phyloP scores from a whole-genome alignment of 1,139 yeast genomes.

The Ogataea hybrid region DNA sequence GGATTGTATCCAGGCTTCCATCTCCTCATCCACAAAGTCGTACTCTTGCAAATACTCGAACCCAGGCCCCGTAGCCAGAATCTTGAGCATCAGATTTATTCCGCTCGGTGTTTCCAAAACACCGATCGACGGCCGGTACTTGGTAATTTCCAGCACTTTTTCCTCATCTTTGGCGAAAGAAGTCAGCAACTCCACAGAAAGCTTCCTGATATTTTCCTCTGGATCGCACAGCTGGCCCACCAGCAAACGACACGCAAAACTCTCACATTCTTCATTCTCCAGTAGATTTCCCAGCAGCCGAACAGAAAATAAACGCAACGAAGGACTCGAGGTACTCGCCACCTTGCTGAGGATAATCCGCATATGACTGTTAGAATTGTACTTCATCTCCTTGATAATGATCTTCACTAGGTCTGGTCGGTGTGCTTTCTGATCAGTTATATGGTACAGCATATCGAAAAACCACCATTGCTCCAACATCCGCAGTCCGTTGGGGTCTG shows the following conservation, averaged over 20 bases:
- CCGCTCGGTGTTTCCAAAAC: constrained; percentile 42
- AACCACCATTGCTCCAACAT: constrained; percentile 81
- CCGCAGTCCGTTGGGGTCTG: constrained; percentile 57
- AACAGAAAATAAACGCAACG: constrained; percentile 57
- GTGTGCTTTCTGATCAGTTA: constrained; percentile 54
- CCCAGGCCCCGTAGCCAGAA: constrained; percentile 56
- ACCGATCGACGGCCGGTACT: constrained; percentile 43
- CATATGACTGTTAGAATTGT: constrained; percentile 62
- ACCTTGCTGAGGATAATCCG: constrained; percentile 66
- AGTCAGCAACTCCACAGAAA: constrained; percentile 54
- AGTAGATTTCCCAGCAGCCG: constrained; percentile 47
- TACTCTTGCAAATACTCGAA: constrained; percentile 47
- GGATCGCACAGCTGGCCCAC: constrained; percentile 73
- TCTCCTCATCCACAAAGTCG: constrained; percentile 54
- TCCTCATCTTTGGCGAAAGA: constrained; percentile 41
- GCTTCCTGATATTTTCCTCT: constrained; percentile 51
- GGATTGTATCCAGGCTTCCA: constrained; percentile 56
- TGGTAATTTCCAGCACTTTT: constrained; percentile 41
- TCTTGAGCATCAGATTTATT: constrained; percentile 47
- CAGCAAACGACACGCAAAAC: constrained; percentile 48
- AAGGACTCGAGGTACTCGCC: constrained; percentile 52
- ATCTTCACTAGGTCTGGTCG: constrained; percentile 59
- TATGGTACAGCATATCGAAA: constrained; percentile 74
- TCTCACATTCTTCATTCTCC: constrained; percentile 31
- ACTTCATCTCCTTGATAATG: constrained; percentile 61